phyloP scores from a whole-genome alignment of 2,329 filamentous ascomycete species.

The Penicillium sp. region DNA sequence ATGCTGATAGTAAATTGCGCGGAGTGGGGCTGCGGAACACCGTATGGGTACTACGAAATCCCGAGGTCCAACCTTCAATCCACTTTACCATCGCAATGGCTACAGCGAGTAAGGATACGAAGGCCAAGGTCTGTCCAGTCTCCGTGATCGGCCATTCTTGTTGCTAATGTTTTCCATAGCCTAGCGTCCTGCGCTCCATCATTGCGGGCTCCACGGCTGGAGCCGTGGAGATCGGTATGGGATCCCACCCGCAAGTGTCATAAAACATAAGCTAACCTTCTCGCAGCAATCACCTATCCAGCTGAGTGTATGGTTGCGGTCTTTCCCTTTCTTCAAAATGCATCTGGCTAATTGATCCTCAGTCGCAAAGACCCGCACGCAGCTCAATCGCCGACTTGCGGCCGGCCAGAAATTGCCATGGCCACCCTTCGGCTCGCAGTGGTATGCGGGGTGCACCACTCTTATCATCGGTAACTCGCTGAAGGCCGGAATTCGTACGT shows the following conservation, averaged over 20 bases:
- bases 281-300: conserved; percentile 80
- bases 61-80: conserved; percentile 16
- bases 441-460: conserved; percentile 98
- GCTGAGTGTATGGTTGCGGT: conserved; percentile 70
- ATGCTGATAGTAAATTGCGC: conserved; percentile 8
- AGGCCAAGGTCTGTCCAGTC: conserved; percentile 35
- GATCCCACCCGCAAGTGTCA: conserved; percentile 5
- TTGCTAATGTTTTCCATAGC: conserved; percentile 50
- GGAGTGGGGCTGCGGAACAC: conserved; percentile 17
- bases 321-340: neutral
- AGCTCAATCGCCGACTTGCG: conserved; percentile 82
- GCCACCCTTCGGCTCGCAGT: conserved; percentile 89
- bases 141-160: neutral
- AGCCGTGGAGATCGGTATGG: conserved; percentile 84
- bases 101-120: conserved; percentile 36
- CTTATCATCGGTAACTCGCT: conserved; percentile 94
- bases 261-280: conserved; percentile 20
- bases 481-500: conserved; percentile 89
- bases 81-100: conserved; percentile 28
- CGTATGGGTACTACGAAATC: conserved; percentile 16
- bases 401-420: conserved; percentile 86
- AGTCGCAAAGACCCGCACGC: conserved; percentile 93
- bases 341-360: conserved; percentile 9
- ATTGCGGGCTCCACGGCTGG: conserved; percentile 91
- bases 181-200: conserved; percentile 83